Evolutionary conservation across 352 stramenopile species (phyloP), one percentile per base, ranked within the genome.

Genomic region (Bremia lactucae): DNA sequence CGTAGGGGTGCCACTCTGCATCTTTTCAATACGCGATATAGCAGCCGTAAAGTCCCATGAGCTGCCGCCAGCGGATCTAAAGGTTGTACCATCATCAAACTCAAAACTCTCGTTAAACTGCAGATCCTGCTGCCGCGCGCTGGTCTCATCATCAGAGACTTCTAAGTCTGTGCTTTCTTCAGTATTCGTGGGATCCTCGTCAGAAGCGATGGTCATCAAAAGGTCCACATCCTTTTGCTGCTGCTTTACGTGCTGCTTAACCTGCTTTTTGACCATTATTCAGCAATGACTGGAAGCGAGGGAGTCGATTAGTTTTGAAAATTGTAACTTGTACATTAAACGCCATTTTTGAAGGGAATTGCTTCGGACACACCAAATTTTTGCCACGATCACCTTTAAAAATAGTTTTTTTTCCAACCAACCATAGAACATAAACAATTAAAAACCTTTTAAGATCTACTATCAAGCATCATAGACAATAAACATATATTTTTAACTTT

Each of bases 1-100:
- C 36, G 51, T 77, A 18, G 58, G 62, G 28, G 70, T 70, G 35
- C 47, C 59, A 36, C 44, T 62, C 41, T 93, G 78, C 65, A 87
- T 76, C 31, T 70, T 61, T 46, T 91, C 75, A 36, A 92, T 89
- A 36, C 75, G 71, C 15, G 81, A 89, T 40, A 94, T 94, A 21
- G 76, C 75, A 31, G 88, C 81, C 6, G 75, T 89, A 41, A 93
- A 93, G 53, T 93, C 76, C 80, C 80, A 93, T 1, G 79, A 92
- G 36, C 68, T 86, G 31, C 77, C 77, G 1, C 55, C 58, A 7
- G 69, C 52, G 11, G 65, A 59, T 21, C 65, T 47, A 42, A 82
- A 86, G 8, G 49, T 53, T 37, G 61, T 51, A 20, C 55, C 65
- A 31, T 94, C 77, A 33, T 89, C 80, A 44, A 93, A 93, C 64